phyloP scores from a whole-genome alignment of 768 basidiomycete genomes.

The Rhodotorula paludigena region DNA sequence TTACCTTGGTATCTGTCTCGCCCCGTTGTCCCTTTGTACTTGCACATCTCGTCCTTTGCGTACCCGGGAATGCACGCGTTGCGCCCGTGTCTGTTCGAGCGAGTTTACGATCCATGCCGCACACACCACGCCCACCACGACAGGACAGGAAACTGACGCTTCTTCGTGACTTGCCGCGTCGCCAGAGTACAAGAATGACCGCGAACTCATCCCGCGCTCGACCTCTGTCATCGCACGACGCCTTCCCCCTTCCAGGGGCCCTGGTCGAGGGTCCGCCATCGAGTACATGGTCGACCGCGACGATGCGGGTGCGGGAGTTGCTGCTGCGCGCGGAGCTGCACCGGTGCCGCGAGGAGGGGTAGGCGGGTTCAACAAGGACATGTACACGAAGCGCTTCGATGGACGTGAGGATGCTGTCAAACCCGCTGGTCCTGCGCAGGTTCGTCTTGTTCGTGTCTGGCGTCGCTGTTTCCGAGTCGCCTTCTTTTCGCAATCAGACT shows the following conservation, averaged over 20 bases:
- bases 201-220: slow-evolving; percentile 83
- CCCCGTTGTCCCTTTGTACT: no score
- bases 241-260: slow-evolving; percentile 59
- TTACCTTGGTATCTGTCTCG: no score
- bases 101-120: no score
- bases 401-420: slow-evolving; percentile 64
- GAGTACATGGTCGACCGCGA: slow-evolving; percentile 47
- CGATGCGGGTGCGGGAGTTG: slow-evolving; percentile 40
- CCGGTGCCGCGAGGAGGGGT: slow-evolving; percentile 30
- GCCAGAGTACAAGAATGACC: slow-evolving; percentile 85
- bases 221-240: slow-evolving; percentile 91
- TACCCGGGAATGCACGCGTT: no score
- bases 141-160: no score
- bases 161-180: no score
- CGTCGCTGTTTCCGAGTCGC: background rate
- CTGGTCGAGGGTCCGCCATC: slow-evolving; percentile 47
- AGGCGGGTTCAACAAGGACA: slow-evolving; percentile 42
- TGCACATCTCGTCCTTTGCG: no score
- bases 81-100: no score
- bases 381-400: slow-evolving; percentile 84
- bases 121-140: no score
- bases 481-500: slow-evolving; percentile 3
- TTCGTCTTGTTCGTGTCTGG: slow-evolving; percentile 19
- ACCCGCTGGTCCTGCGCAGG: slow-evolving; percentile 27
- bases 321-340: slow-evolving; percentile 18